Evolutionary conservation across 2,329 filamentous ascomycete genomes (phyloP), one percentile per base, ranked within the genome.

Genomic region (Arthrobotrys sinensis): DNA sequence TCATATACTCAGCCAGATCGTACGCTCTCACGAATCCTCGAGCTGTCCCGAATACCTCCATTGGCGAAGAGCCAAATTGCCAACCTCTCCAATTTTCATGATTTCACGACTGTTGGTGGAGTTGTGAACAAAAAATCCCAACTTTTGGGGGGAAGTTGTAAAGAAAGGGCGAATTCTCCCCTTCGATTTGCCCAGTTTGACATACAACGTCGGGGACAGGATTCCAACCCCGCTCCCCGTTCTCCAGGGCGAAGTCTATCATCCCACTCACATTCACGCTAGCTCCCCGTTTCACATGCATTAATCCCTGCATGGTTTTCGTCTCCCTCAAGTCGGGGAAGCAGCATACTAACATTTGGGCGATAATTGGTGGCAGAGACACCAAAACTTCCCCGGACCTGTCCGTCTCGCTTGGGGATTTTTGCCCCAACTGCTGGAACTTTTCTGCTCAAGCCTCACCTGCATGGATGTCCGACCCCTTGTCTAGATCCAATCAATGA

Each of bases 191-290:
- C 73, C 60, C 40, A 34, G 50, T 38, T 43, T 48, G 4, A 38
- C 73, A 77, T 71, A 77, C 60, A 77, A 77, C 50, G 8, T 71
- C 55, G 46, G 66, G 73, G 73, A 63, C 66, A 38, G 7, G 4
- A 50, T 36, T 24, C 66, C 60, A 34, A 11, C 66, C 73, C 67
- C 73, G 73, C 73, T 77, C 73, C 73, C 72, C 72, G 65, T 65
- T 19, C 36, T 52, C 43, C 65, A 40, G 72, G 72, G 64, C 45
- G 48, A 38, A 40, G 19, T 21, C n/a, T 10, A 76, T 69, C 72
- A 48, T 52, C 19, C 73, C 66, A 60, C 60, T 66, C 60, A 70
- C 66, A 43, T 36, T 16, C 53, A 32, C 63, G 24, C 46, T 48
- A 40, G 8, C 19, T n/a, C n/a, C 32, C 67, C 53, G 38, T 70